Conservation (phyloP, 163 green algal genomes). For the Chloromonas sp. region DNA sequence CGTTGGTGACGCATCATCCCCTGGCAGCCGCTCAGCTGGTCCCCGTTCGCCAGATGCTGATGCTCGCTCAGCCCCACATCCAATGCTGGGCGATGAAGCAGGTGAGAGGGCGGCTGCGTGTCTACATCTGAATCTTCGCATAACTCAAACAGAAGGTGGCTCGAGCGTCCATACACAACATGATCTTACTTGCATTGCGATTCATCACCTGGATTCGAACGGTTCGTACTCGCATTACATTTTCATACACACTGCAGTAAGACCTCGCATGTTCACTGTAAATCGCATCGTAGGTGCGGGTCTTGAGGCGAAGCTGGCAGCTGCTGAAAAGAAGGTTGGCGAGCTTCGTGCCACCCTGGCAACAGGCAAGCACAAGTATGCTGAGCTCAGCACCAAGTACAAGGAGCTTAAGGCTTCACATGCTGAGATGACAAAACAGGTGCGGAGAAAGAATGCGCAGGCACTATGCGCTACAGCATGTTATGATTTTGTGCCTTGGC, state of each 20-base stretch:
- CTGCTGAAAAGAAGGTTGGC: not conserved
- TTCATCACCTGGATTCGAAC: too few species aligned
- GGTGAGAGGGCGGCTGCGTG: too few species aligned
- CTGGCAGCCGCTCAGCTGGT: too few species aligned
- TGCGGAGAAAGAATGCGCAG: not conserved
- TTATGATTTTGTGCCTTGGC: too few species aligned
- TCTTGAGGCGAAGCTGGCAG: not conserved
- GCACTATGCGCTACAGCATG: too few species aligned
- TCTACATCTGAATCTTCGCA: not conserved
- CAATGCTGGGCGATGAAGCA: too few species aligned
- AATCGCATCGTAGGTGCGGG: not conserved
- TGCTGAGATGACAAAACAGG: not conserved
- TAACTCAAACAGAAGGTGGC: not conserved
- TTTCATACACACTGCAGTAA: not conserved
- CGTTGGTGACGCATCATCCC: too few species aligned
- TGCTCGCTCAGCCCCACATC: too few species aligned
- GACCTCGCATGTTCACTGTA: not conserved
- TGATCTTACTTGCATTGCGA: too few species aligned
- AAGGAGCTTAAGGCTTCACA: not conserved
- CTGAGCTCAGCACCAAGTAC: not conserved
- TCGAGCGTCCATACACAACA: too few species aligned
- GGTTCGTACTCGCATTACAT: not conserved
- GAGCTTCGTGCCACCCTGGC: not conserved
- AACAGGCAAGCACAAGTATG: not conserved
- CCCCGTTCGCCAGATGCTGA: too few species aligned